Evolutionary conservation across 2,329 filamentous ascomycete genomes (phyloP).

Genomic region (Cyphellophora europaea): DNA sequence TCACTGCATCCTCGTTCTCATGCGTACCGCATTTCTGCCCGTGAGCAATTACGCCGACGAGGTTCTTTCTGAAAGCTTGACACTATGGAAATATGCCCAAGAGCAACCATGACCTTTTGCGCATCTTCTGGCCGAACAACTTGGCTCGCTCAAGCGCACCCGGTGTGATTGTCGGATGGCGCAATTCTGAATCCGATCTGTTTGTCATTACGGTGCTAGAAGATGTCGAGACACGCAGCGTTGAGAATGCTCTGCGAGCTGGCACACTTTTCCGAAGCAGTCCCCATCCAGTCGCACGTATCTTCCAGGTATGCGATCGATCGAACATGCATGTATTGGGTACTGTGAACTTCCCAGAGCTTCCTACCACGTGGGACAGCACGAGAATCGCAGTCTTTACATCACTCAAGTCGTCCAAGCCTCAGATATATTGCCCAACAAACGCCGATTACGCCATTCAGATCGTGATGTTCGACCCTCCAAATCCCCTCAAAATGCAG

Average conservation of each 20-base stretch:
- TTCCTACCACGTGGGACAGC: slow-evolving; percentile 47
- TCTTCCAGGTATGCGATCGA: slow-evolving; percentile 78
- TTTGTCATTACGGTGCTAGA: slow-evolving; percentile 85
- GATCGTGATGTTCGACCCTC: slow-evolving; percentile 80
- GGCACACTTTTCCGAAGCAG: slow-evolving; percentile 77
- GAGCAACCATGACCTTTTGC: slow-evolving; percentile 72
- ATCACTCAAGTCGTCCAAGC: slow-evolving; percentile 44
- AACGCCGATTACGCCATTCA: slow-evolving; percentile 66
- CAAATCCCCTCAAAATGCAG: slow-evolving; percentile 81
- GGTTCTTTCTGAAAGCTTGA: slow-evolving; percentile 70
- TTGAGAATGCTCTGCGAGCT: slow-evolving; percentile 77
- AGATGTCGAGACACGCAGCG: slow-evolving; percentile 79
- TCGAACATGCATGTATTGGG: slow-evolving; percentile 78
- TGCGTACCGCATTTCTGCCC: slow-evolving; percentile 76
- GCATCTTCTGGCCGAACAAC: slow-evolving; percentile 96
- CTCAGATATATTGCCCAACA: slow-evolving; percentile 59
- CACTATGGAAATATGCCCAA: slow-evolving; percentile 54
- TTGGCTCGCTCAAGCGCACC: slow-evolving; percentile 60
- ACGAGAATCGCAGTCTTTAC: slow-evolving; percentile 59
- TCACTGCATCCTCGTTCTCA: slow-evolving; percentile 70
- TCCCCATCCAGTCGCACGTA: slow-evolving; percentile 66
- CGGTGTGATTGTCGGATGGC: slow-evolving; percentile 90
- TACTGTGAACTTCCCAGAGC: slow-evolving; percentile 55
- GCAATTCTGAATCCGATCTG: slow-evolving; percentile 82
- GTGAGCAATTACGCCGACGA: slow-evolving; percentile 86